Percentiles rank a stretch among this genome's conserved stretches.
phyloP scores from a whole-genome alignment of 371 early-diverging fungal species.

The Gilbertella persicaria region DNA sequence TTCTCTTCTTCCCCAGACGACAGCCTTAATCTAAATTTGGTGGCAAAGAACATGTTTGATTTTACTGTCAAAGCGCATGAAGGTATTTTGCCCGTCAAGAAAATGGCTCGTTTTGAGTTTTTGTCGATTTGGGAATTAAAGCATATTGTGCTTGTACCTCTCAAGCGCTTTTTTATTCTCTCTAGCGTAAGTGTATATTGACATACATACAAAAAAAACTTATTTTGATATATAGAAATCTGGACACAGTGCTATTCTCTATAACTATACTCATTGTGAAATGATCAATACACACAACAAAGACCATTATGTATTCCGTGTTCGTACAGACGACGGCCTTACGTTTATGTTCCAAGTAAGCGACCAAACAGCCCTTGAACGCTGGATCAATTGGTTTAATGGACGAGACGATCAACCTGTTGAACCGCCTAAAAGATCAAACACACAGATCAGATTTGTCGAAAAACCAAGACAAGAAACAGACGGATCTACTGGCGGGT shows the following conservation, averaged over 20 bases:
- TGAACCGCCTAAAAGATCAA: not conserved
- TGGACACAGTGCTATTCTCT: constrained; percentile 21
- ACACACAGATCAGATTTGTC: not conserved
- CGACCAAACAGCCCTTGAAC: constrained; percentile 31
- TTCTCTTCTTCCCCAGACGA: constrained; percentile 9
- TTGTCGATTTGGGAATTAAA: constrained; percentile 50
- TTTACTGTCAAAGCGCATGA: constrained; percentile 38
- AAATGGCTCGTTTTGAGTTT: constrained; percentile 30
- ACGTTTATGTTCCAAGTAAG: constrained; percentile 42
- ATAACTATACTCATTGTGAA: constrained; percentile 33
- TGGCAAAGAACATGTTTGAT: constrained; percentile 33
- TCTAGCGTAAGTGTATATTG: constrained; percentile 28
- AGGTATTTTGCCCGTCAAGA: constrained; percentile 46
- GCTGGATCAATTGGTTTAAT: constrained; percentile 44
- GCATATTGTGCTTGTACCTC: constrained; percentile 38
- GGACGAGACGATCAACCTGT: constrained; percentile 2
- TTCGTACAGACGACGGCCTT: constrained; percentile 24
- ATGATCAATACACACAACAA: constrained; percentile 6
- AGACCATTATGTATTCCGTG: constrained; percentile 34
- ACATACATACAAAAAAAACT: no score
- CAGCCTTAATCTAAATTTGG: constrained; percentile 17
- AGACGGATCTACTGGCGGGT: no score
- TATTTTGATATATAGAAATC: constrained; percentile 23
- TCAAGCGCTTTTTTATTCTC: constrained; percentile 36
- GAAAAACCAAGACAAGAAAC: not conserved